Conservation (phyloP, 331 rosid species). For the Pyracantha coccinea region DNA sequence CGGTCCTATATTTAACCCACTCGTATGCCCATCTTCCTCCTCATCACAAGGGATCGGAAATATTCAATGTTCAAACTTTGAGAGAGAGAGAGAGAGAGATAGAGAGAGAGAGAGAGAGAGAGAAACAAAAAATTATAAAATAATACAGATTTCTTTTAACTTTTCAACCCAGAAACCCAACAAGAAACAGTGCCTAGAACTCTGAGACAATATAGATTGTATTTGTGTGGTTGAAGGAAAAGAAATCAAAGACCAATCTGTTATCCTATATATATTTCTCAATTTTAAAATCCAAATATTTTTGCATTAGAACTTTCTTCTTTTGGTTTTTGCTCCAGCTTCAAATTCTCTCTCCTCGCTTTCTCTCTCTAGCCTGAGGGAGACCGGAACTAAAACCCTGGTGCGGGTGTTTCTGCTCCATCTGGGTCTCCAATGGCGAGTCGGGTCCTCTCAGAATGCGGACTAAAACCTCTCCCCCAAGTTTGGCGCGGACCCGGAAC, state of each 20-base stretch:
- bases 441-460: constrained; percentile 54
- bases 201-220: not conserved
- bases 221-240: not conserved
- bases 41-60: not conserved
- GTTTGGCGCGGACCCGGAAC: constrained; percentile 25
- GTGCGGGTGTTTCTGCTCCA: not conserved
- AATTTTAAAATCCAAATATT: not conserved
- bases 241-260: not conserved
- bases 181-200: not conserved
- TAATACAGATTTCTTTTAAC: not conserved
- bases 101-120: too few relatives aligned
- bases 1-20: not conserved
- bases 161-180: not conserved
- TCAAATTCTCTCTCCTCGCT: not conserved
- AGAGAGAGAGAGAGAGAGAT: too few relatives aligned
- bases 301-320: not conserved
- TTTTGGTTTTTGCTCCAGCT: not conserved
- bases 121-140: too few relatives aligned
- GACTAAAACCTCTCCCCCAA: constrained; percentile 47
- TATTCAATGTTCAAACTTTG: not conserved
- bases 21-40: not conserved
- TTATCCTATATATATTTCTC: not conserved
- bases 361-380: not conserved
- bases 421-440: constrained; percentile 54
- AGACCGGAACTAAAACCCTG: constrained; percentile 5